Evolutionary conservation across 2,329 filamentous ascomycete genomes (phyloP), one percentile per base, ranked within the genome.

Genomic region (Sporothrix variecibatus): DNA sequence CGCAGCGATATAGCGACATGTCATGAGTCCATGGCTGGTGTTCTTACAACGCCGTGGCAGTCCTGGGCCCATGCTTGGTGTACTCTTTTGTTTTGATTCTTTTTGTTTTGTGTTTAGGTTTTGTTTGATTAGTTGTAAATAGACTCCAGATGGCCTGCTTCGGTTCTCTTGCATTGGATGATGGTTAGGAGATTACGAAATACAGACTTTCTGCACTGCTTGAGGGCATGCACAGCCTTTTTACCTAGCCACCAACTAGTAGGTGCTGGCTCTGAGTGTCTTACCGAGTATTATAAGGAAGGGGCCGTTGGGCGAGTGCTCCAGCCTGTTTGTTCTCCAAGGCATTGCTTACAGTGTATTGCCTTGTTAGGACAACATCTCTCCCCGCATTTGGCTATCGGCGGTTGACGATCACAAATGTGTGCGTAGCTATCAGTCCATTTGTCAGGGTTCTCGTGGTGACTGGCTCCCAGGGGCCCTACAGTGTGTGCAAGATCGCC

Each of bases 71-170:
- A 11, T 43, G 31, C 46, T 56, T 67, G 58, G 23, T 56, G 60
- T 67, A 67, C 51, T 23, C 17, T 40, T 58, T 28, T 34, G 34
- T 5, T 34, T 34, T 34, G 34, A 3, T 38, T 62, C 7, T 20
- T 58, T 15, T 46, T 46, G 38, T 20, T 34, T 17, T 31, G 17
- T 72, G 20, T 56, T 67, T 56, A 26, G 3, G 34, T 56, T 38
- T 38, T 8, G 6, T 46, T 72, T 28, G 11, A 4, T 43, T 67
- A 20, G n/a, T 64, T 51, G 38, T 62, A 65, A 51, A 72, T 72
- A 62, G 56, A 64, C 31, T 49, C 43, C 53, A 28, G 53, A 31
- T 46, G 53, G 53, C 69, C 17, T 68, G 28, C 65, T 51, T 67
- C 5, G 12, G 2, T 28, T 43, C 38, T 46, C 38, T 26, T 26